Percentiles rank a stretch among this genome's conserved stretches.
Conservation (phyloP, 2,329 filamentous ascomycete genomes). For the Blastomyces silverae region DNA sequence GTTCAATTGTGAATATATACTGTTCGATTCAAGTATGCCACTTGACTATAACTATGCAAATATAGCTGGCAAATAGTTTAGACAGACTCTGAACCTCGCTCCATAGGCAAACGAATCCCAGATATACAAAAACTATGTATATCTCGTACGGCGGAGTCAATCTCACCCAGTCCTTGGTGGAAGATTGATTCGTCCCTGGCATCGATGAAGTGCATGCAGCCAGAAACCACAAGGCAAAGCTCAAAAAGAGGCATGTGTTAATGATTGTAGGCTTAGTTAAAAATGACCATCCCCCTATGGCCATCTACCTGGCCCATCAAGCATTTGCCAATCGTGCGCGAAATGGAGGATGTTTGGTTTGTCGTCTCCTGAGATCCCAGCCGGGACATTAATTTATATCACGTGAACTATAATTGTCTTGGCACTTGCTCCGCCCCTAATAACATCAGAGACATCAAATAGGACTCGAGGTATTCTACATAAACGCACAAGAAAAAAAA, state of each 20-base stretch:
- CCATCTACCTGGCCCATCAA: neutral
- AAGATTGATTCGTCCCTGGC: neutral
- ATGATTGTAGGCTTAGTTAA: neutral
- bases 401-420: too few species aligned
- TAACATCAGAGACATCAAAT: neutral
- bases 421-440: too few species aligned
- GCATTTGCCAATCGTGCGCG: neutral
- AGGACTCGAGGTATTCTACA: neutral
- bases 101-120: neutral
- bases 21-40: neutral
- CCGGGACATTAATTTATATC: too few species aligned
- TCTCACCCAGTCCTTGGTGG: neutral
- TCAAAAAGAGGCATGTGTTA: neutral
- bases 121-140: neutral
- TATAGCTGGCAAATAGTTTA: neutral
- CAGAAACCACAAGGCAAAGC: neutral
- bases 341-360: neutral
- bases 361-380: too few species aligned
- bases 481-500: neutral
- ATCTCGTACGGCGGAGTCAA: neutral
- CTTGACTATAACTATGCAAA: neutral
- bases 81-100: neutral
- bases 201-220: neutral
- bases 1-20: neutral
- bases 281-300: neutral